Percentiles rank a stretch among this genome's conserved stretches.
phyloP scores from a whole-genome alignment of 169 alveolate genomes.

The Condylostoma magnum region DNA sequence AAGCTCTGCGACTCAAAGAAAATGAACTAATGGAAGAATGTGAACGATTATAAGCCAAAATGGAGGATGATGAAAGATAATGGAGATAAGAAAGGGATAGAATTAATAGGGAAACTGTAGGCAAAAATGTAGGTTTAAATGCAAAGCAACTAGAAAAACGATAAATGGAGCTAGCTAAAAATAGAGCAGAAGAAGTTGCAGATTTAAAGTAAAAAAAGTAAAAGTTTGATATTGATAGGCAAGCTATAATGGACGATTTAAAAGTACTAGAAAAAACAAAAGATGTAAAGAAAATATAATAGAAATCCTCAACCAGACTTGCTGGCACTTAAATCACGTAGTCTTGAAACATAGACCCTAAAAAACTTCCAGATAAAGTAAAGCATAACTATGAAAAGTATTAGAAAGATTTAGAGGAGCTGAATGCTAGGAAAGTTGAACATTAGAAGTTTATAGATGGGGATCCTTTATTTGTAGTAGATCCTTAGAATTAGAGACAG shows the following conservation, averaged over 20 bases:
- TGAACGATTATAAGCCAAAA: slow-evolving; percentile 34
- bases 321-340: slow-evolving; percentile 31
- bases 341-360: neutral
- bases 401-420: slow-evolving; percentile 12
- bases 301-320: slow-evolving; percentile 29
- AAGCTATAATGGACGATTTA: slow-evolving; percentile 48
- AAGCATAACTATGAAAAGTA: neutral
- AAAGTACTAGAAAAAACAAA: slow-evolving; percentile 35
- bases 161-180: slow-evolving; percentile 51
- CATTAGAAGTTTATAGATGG: neutral
- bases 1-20: slow-evolving; percentile 46
- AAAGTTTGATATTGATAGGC: slow-evolving; percentile 40
- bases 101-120: slow-evolving; percentile 16
- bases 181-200: slow-evolving; percentile 50
- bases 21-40: slow-evolving; percentile 46
- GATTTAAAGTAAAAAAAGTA: slow-evolving; percentile 34
- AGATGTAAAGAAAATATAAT: slow-evolving; percentile 1
- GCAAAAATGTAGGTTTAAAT: slow-evolving; percentile 15
- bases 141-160: slow-evolving; percentile 20
- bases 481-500: neutral
- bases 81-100: slow-evolving; percentile 38
- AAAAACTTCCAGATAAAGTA: neutral
- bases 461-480: neutral
- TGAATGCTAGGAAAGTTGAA: neutral
- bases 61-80: slow-evolving; percentile 38